phyloP scores from a whole-genome alignment of 148 eudicot genomes.

The Camellia japonica region DNA sequence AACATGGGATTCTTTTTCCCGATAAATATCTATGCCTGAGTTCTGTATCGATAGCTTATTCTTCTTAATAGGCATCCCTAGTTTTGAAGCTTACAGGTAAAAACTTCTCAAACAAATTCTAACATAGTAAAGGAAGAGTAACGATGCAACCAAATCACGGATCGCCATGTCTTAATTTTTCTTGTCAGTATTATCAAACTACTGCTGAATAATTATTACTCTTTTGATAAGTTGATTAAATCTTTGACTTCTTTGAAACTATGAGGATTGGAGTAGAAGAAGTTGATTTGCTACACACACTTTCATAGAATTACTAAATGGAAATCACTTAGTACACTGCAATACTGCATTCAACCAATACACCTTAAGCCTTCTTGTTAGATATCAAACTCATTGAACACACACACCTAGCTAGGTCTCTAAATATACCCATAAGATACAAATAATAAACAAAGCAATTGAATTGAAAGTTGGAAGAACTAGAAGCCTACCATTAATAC shows the following conservation, averaged over 20 bases:
- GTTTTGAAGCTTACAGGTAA: background rate
- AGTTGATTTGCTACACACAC: background rate
- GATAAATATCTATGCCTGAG: too few relatives aligned
- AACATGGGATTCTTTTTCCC: too few relatives aligned
- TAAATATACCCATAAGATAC: slow-evolving; percentile 1
- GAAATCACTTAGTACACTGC: background rate
- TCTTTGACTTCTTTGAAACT: too few relatives aligned
- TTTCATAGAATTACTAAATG: background rate
- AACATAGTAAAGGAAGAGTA: background rate
- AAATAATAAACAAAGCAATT: background rate
- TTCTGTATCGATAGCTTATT: too few relatives aligned
- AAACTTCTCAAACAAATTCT: background rate
- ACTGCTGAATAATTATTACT: too few relatives aligned
- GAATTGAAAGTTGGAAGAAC: background rate
- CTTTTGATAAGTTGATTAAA: too few relatives aligned
- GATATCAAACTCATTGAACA: slow-evolving; percentile 4
- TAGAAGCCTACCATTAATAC: background rate
- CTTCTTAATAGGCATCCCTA: background rate
- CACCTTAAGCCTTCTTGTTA: background rate
- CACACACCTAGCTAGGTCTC: background rate
- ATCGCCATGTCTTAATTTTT: too few relatives aligned
- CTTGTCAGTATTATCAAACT: too few relatives aligned
- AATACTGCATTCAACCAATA: background rate
- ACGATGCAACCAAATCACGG: background rate
- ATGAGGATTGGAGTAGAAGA: too few relatives aligned